Evolutionary conservation across 495 filamentous ascomycete genomes (phyloP).

Genomic region (Trichocladium antarcticum): DNA sequence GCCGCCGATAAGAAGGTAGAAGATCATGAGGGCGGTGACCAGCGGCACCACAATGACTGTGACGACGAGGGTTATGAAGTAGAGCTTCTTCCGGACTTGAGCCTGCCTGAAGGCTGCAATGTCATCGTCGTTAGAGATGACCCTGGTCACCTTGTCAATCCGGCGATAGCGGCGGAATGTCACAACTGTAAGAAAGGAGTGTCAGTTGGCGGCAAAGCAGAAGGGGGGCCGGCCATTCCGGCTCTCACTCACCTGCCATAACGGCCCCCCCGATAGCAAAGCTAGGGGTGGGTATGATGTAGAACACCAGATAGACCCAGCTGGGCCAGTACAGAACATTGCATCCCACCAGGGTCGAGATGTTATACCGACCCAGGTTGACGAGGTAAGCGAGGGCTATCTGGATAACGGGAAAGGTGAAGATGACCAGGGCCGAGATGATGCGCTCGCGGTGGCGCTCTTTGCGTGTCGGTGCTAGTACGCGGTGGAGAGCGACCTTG

Average conservation of each 20-base stretch:
- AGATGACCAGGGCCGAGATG: slow-evolving; percentile 58
- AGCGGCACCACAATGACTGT: slow-evolving; percentile 56
- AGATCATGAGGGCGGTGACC: slow-evolving; percentile 47
- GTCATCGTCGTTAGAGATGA: slow-evolving; percentile 44
- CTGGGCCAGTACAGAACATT: slow-evolving; percentile 50
- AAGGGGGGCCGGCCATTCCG: not conserved
- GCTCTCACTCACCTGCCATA: slow-evolving; percentile 56
- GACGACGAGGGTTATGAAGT: slow-evolving; percentile 58
- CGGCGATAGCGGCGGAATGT: slow-evolving; percentile 56
- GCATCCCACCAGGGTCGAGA: slow-evolving; percentile 68
- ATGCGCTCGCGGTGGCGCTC: slow-evolving; percentile 44
- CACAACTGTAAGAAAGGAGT: slow-evolving; percentile 38
- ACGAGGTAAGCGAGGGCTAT: slow-evolving; percentile 59
- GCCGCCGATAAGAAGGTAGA: slow-evolving; percentile 38
- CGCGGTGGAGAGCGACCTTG: slow-evolving; percentile 50
- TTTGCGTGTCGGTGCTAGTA: slow-evolving; percentile 39
- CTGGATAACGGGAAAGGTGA: slow-evolving; percentile 52
- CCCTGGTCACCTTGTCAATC: slow-evolving; percentile 52
- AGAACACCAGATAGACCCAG: slow-evolving; percentile 59
- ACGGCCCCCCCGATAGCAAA: slow-evolving; percentile 51
- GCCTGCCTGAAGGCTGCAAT: slow-evolving; percentile 36
- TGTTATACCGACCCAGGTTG: slow-evolving; percentile 57
- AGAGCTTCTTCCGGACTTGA: slow-evolving; percentile 63
- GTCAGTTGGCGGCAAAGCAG: slow-evolving; percentile 8
- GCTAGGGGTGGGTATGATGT: slow-evolving; percentile 54